Evolutionary conservation across 164 flowering plant genomes (phyloP).

Genomic region (Chimonanthus salicifolius): DNA sequence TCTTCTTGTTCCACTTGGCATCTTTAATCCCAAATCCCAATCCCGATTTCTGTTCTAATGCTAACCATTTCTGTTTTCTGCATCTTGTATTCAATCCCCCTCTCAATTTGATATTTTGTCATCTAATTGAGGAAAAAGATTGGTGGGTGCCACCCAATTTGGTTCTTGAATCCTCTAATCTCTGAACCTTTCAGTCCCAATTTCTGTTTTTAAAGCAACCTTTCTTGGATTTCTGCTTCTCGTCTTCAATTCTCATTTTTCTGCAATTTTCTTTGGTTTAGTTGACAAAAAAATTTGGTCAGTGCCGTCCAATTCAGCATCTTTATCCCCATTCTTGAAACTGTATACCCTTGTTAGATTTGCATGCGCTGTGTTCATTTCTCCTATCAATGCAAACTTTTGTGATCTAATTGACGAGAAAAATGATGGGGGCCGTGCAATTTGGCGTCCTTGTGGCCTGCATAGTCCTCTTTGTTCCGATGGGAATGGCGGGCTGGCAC

Average conservation of each 20-base stretch:
- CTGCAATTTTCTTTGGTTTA: too few species aligned
- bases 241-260: too few species aligned
- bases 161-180: conserved; percentile 21
- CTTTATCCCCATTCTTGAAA: too few species aligned
- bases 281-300: too few species aligned
- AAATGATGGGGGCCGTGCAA: conserved; percentile 38
- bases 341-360: too few species aligned
- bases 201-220: too few species aligned
- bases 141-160: conserved; percentile 40
- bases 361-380: not conserved
- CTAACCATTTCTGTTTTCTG: not conserved
- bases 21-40: not conserved
- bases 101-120: not conserved
- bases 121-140: conserved; percentile 1
- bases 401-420: not conserved
- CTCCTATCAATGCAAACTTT: not conserved
- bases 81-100: not conserved
- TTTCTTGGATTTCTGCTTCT: too few species aligned
- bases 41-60: not conserved
- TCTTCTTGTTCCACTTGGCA: too few species aligned
- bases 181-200: too few species aligned
- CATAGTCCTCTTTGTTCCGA: conserved; percentile 78
- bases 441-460: conserved; percentile 72
- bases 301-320: too few species aligned
- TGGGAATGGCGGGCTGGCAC: conserved; percentile 94